phyloP scores from a whole-genome alignment of 495 filamentous ascomycete species.

The Umbilicaria muhlenbergii region DNA sequence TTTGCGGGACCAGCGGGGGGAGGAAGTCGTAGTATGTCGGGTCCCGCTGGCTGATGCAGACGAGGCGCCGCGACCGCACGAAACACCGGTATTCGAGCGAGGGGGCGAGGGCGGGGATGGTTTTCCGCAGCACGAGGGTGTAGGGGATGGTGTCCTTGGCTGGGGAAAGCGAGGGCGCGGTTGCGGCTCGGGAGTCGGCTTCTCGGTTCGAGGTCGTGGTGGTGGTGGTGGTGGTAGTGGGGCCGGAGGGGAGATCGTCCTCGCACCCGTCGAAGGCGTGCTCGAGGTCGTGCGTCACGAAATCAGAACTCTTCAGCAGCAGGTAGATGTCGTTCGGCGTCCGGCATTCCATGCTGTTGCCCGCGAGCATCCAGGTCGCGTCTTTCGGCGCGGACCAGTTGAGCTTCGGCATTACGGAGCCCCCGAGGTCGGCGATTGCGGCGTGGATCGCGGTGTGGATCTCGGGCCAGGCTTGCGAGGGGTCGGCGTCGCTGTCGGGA shows the following conservation, averaged over 20 bases:
- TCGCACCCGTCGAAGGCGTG: conserved; percentile 76
- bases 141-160: conserved; percentile 32
- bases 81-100: conserved; percentile 92
- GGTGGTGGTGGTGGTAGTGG: conserved; percentile 3
- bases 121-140: conserved; percentile 68
- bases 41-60: conserved; percentile 81
- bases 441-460: conserved; percentile 61
- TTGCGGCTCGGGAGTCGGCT: background rate
- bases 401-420: conserved; percentile 75
- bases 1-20: conserved; percentile 40
- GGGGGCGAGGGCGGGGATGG: conserved; percentile 64
- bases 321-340: conserved; percentile 84
- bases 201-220: conserved; percentile 4
- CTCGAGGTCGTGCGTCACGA: conserved; percentile 86
- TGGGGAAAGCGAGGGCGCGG: background rate
- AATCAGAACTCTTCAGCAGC: conserved; percentile 81
- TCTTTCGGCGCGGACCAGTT: conserved; percentile 98
- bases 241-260: too few species aligned
- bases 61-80: conserved; percentile 58
- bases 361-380: conserved; percentile 84
- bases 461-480: conserved; percentile 45
- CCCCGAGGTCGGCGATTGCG: conserved; percentile 64
- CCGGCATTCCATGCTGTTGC: conserved; percentile 80
- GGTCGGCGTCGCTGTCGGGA: conserved; percentile 34
- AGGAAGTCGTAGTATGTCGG: conserved; percentile 82